phyloP scores from a whole-genome alignment of 371 early-diverging fungal genomes.

The Nematocida ironsii region DNA sequence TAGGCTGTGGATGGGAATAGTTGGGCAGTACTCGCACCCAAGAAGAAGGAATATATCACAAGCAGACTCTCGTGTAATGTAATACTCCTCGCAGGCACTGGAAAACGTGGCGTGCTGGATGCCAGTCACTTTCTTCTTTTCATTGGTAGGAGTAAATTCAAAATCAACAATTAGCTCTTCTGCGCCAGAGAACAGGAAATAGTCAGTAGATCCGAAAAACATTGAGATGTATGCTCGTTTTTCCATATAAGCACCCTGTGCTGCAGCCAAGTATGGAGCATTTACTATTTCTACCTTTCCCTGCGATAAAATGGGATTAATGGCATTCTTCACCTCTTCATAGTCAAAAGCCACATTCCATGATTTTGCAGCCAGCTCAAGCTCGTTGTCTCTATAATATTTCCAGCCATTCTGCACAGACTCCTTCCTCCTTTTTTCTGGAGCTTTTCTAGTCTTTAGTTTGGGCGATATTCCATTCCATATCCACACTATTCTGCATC shows the following conservation, averaged over 20 bases:
- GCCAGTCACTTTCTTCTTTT: background rate
- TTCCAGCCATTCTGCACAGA: constrained; percentile 3
- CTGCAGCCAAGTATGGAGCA: constrained; percentile 68
- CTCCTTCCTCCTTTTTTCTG: background rate
- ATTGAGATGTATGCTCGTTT: constrained; percentile 57
- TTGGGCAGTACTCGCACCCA: constrained; percentile 69
- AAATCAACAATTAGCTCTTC: constrained; percentile 60
- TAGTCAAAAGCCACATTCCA: constrained; percentile 49
- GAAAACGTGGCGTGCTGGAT: background rate
- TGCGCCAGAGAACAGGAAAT: constrained; percentile 59
- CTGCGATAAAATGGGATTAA: constrained; percentile 52
- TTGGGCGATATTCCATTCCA: constrained; percentile 66
- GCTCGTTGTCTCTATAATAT: constrained; percentile 9
- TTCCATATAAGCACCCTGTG: constrained; percentile 66
- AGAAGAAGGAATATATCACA: constrained; percentile 36
- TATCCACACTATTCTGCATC: constrained; percentile 63
- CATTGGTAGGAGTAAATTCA: background rate
- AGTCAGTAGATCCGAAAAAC: constrained; percentile 65
- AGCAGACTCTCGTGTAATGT: constrained; percentile 20
- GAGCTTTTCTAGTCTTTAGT: background rate
- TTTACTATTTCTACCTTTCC: constrained; percentile 52
- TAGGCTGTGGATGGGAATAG: constrained; percentile 59
- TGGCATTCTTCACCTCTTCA: constrained; percentile 43
- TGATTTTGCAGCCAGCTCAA: constrained; percentile 4
- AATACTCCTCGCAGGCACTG: constrained; percentile 13